Evolutionary conservation across 805 yeast genomes (phyloP).

Genomic region (Ogataea populi-albae): DNA sequence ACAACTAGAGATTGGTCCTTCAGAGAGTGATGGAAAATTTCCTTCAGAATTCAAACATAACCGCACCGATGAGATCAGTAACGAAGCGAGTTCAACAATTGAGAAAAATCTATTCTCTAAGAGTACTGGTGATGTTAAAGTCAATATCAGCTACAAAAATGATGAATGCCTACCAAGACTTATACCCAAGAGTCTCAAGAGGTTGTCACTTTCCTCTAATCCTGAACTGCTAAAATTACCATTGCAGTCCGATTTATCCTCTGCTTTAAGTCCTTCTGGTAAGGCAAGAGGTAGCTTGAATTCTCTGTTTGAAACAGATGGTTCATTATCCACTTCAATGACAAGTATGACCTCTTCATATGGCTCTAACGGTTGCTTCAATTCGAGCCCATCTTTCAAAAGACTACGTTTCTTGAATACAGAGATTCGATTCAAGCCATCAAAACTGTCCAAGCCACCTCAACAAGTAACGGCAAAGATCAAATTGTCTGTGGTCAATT

Average conservation of each 20-base stretch:
- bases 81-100: background rate
- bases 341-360: constrained; percentile 3
- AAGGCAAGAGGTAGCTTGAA: no score
- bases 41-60: no score
- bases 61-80: no score
- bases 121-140: constrained; percentile 1
- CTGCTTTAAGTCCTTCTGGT: no score
- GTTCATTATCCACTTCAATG: constrained; percentile 4
- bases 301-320: constrained; percentile 5
- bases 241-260: no score
- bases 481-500: constrained; percentile 9
- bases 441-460: constrained; percentile 11
- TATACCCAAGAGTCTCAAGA: constrained; percentile 5
- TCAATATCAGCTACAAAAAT: constrained; percentile 1
- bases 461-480: constrained; percentile 3
- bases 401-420: constrained; percentile 5
- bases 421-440: constrained; percentile 7
- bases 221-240: no score
- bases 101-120: constrained; percentile 5
- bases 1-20: background rate
- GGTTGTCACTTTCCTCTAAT: constrained; percentile 11
- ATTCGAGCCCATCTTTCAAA: background rate
- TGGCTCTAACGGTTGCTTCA: background rate
- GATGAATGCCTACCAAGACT: constrained; percentile 1
- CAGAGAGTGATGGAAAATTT: no score